These are phyloP conservation scores for Iodosphaeria phyllophila DNA, from an alignment of 2,329 filamentous ascomycete species.

Conservation along the genomic window DNA sequence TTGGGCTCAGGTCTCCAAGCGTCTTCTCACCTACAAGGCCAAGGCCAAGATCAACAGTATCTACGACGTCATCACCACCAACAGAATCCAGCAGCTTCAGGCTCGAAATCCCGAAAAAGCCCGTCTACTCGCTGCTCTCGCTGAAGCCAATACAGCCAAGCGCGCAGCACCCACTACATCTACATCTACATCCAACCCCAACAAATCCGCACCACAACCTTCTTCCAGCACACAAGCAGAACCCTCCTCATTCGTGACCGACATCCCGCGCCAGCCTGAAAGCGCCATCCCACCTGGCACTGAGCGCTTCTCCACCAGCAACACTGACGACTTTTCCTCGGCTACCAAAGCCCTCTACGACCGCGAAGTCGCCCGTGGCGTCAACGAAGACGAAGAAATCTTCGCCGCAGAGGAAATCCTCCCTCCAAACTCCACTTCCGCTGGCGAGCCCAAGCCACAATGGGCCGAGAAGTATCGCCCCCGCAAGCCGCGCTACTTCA, in stretches of 20 bases:
- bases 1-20: slow-evolving; percentile 83
- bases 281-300: slow-evolving; percentile 25
- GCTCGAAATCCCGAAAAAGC: slow-evolving; percentile 53
- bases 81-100: slow-evolving; percentile 45
- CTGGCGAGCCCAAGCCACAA: slow-evolving; percentile 43
- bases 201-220: too few species aligned
- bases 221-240: too few species aligned
- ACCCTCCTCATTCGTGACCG: too few species aligned
- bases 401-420: slow-evolving; percentile 81
- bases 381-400: slow-evolving; percentile 89
- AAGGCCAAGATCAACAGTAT: slow-evolving; percentile 68
- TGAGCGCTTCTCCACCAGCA: slow-evolving; percentile 48
- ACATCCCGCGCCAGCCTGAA: slow-evolving; percentile 5
- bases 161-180: slow-evolving; percentile 7
- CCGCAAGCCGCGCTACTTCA: slow-evolving; percentile 91
- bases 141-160: slow-evolving; percentile 7
- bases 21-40: slow-evolving; percentile 77
- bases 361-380: slow-evolving; percentile 75
- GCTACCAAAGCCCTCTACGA: slow-evolving; percentile 82
- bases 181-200: too few species aligned
- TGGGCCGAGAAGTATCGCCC: slow-evolving; percentile 78
- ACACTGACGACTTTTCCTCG: slow-evolving; percentile 67
- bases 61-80: slow-evolving; percentile 55
- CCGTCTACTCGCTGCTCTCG: slow-evolving; percentile 17
- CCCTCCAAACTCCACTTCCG: too few species aligned